Conservation (phyloP, 108 stramenopile genomes). For the Licmophora abbreviata region DNA sequence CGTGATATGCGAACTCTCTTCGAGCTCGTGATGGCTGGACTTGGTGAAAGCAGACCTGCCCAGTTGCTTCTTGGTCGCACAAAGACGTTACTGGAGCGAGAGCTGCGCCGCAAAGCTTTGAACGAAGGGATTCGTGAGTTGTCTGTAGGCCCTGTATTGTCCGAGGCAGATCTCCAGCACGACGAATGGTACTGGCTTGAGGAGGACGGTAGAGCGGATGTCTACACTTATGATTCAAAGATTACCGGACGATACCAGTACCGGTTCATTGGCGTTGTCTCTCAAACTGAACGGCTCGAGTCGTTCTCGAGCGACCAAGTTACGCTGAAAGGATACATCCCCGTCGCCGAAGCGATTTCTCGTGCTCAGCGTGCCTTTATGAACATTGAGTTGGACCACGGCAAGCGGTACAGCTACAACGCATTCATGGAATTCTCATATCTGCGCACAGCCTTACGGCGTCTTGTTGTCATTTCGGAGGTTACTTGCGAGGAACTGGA, state of each 20-base stretch:
- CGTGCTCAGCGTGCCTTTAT: conserved; percentile 31
- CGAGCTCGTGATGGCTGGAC: conserved; percentile 13
- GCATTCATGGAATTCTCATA: conserved; percentile 33
- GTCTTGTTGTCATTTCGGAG: conserved; percentile 21
- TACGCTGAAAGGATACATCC: conserved; percentile 16
- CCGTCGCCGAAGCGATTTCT: conserved; percentile 29
- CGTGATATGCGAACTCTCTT: conserved; percentile 27
- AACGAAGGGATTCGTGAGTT: conserved; percentile 23
- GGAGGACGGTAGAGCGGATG: conserved; percentile 9
- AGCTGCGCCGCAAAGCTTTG: conserved; percentile 22
- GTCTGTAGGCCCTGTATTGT: conserved; percentile 16
- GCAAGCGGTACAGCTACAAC: conserved; percentile 25
- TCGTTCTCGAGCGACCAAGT: conserved; percentile 2
- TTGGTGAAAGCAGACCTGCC: conserved; percentile 13
- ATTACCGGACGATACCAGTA: conserved; percentile 3
- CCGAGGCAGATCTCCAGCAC: neutral
- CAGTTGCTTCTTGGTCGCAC: conserved; percentile 17
- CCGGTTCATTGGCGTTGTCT: conserved; percentile 18
- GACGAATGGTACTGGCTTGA: conserved; percentile 34
- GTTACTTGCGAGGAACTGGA: conserved; percentile 30
- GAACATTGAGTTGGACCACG: conserved; percentile 28
- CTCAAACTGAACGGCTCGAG: conserved; percentile 8
- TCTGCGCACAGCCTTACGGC: conserved; percentile 17
- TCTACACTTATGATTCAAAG: conserved; percentile 16
- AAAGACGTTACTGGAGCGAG: conserved; percentile 17